Evolutionary conservation across 305 asterid genomes (phyloP), one percentile per base, ranked within the genome.

Genomic region (Caryopteris hybrid): DNA sequence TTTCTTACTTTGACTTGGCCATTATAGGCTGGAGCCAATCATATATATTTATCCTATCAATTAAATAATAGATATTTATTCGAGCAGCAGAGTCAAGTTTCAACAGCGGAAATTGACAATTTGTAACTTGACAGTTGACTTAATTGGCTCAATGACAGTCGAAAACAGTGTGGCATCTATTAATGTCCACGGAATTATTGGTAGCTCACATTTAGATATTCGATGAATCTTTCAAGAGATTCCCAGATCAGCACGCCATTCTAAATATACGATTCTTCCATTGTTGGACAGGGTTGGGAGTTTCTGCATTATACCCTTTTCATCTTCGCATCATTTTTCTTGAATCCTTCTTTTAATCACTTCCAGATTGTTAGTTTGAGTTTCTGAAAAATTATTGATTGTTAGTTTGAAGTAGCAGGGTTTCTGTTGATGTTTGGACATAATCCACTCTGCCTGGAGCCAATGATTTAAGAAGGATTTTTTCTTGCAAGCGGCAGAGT

Each of bases 201-300:
- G n/a, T n/a, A n/a, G n/a, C n/a, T n/a, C n/a, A n/a, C n/a, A n/a
- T n/a, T n/a, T n/a, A n/a, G n/a, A n/a, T n/a, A n/a, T 2, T 53
- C 14, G 8, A 12, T 23, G 72, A 70, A 39, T 66, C 79, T 63
- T 22, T 43, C 46, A 22, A 36, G 56, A 61, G 76, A 78, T 66
- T 78, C 79, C 64, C 66, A 39, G 61, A 34, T 39, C 72, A 29
- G 29, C 16, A 34, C 61, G 13, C 60, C 46, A 20, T 25, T 53
- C 22, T 38, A 34, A 6, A 38, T 51, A 33, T n/a, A 1, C 38
- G 50, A 69, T 57, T 71, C 68, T 17, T 11, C 22, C 25, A 43
- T 54, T 36, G 41, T 31, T 46, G 4, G 11, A 2, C 39, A 14
- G 0, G 11, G 2, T 27, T 14, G 36, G 56, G 60, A 33, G 23